Conservation (phyloP, 2,329 filamentous ascomycete species). For the Metarhizium humberi region DNA sequence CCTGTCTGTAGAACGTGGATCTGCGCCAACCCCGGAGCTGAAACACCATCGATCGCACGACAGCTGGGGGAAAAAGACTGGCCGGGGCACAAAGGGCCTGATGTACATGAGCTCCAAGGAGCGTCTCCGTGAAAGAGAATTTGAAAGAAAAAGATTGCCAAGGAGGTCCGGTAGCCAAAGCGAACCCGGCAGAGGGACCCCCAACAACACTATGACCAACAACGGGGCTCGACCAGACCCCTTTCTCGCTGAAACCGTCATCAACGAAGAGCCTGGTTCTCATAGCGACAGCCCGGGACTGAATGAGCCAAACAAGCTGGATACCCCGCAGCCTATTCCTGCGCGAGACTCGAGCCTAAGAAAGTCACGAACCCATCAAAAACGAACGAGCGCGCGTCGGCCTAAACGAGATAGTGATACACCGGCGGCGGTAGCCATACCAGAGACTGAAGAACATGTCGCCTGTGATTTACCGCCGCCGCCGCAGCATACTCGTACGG, state of each 20-base stretch:
- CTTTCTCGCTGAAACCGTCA: slow-evolving; percentile 42
- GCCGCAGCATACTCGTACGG: not conserved
- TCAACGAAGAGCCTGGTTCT: slow-evolving; percentile 42
- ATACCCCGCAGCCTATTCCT: slow-evolving; percentile 48
- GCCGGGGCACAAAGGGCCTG: slow-evolving; percentile 45
- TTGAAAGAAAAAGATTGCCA: slow-evolving; percentile 46
- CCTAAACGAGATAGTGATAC: slow-evolving; percentile 38
- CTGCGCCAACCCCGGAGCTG: slow-evolving; percentile 38
- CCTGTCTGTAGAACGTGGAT: slow-evolving; percentile 50
- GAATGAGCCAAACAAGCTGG: slow-evolving; percentile 12
- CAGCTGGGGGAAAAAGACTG: slow-evolving; percentile 51
- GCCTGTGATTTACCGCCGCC: not conserved
- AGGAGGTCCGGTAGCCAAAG: slow-evolving; percentile 21
- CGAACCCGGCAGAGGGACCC: slow-evolving; percentile 10
- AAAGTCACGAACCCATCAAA: slow-evolving; percentile 43
- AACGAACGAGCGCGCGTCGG: slow-evolving; percentile 41
- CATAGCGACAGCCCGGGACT: slow-evolving; percentile 14
- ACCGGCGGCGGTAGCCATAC: slow-evolving; percentile 28
- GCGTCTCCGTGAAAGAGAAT: slow-evolving; percentile 51
- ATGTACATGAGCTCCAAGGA: slow-evolving; percentile 71
- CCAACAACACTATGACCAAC: slow-evolving; percentile 17
- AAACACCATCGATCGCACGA: slow-evolving; percentile 46
- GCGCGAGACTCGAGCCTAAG: slow-evolving; percentile 58
- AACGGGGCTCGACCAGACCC: slow-evolving; percentile 31
- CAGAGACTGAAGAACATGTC: slow-evolving; percentile 29